phyloP scores from a whole-genome alignment of 1,284 basidiomycete species.

The Ganoderma sinense region DNA sequence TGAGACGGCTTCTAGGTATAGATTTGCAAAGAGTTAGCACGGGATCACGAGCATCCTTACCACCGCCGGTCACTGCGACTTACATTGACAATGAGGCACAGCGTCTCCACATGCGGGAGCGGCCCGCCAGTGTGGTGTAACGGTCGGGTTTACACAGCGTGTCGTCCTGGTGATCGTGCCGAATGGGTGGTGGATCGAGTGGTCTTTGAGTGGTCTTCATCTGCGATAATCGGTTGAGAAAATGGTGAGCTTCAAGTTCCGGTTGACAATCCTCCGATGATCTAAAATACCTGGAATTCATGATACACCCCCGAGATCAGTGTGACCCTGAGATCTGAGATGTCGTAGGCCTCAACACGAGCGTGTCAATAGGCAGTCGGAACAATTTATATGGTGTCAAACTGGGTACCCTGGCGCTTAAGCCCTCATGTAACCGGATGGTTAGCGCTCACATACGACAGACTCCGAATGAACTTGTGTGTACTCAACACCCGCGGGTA shows the following conservation, averaged over 20 bases:
- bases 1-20: neutral
- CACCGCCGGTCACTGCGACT: neutral
- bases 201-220: neutral
- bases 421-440: no score
- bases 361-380: neutral
- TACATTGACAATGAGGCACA: neutral
- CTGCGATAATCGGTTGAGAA: neutral
- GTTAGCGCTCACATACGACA: neutral
- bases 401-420: no score
- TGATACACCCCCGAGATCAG: neutral
- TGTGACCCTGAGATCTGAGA: neutral
- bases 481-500: neutral
- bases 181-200: neutral
- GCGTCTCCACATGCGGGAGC: neutral
- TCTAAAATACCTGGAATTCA: neutral
- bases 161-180: neutral
- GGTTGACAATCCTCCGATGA: neutral
- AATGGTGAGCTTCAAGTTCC: neutral
- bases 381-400: neutral
- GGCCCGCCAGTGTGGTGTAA: neutral
- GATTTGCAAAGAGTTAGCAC: neutral
- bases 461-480: neutral
- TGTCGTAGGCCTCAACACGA: neutral
- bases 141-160: neutral
- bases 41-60: neutral